Evolutionary conservation across 1,139 yeast species (phyloP), one percentile per base, ranked within the genome.

Genomic region (Arxiozyma bovina): DNA sequence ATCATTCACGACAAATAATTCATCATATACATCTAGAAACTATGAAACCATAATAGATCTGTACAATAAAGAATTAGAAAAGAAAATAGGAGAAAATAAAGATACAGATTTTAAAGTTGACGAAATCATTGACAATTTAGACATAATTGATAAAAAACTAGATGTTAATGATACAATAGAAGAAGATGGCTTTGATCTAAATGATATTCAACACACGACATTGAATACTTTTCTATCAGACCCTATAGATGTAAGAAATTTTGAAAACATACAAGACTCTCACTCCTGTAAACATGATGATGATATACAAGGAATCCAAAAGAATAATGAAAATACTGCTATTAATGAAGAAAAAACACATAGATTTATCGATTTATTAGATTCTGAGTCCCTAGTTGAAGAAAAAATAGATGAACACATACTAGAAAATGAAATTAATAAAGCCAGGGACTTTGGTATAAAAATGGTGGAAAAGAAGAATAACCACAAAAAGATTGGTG

Each of bases 361-460:
- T 44, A 22, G 45, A 52, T 51, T 11, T 49, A 49, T 21, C 18
- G 11, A 5, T 52, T 52, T 42, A 45, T 38, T 34, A 18, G 49
- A 17, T 49, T 50, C 40, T 12, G 8, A 30, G 38, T 30, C 38
- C 4, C 4, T 11, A 30, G 8, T 30, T 30, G 38, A 11, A 11
- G 15, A 30, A 30, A 11, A 30, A 5, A 11, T 30, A 7, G 15
- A 5, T 30, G 38, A 30, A 8, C 38, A 11, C 15, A 30, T 11
- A 30, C 4, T 30, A 30, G 38, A 30, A 30, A 11, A 30, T 30
- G 38, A 30, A 30, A 12, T 11, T 30, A 30, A 30, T 30, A 30
- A 30, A 30, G 38, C 38, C 38, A 30, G 8, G 15, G 38, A 30
- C 15, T 30, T 7, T 30, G 15, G 38, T 30, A 30, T 30, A 7